Percentiles rank a stretch among this genome's conserved stretches.
Evolutionary conservation across 306 rosid genomes (phyloP).

Genomic region (Luffa aegyptiaca): DNA sequence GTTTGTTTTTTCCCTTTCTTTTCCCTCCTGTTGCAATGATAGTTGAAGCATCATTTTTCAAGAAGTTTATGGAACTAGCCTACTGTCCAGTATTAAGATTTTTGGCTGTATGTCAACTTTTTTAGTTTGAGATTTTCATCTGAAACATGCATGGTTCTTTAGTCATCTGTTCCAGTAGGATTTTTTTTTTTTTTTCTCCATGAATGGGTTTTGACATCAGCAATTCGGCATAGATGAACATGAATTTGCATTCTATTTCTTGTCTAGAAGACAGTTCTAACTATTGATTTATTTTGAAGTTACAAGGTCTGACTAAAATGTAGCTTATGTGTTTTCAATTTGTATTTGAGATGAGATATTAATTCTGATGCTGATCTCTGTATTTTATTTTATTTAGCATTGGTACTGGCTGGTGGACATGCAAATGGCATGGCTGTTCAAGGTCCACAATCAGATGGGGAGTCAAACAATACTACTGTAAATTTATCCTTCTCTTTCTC

Average conservation of each 20-base stretch:
- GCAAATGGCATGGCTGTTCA: constrained; percentile 55
- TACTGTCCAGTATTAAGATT: neutral
- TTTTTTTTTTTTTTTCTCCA: neutral
- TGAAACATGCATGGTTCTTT: neutral
- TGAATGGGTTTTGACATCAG: neutral
- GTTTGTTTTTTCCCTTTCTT: neutral
- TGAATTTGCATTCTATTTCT: neutral
- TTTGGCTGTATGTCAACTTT: neutral
- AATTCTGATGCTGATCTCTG: neutral
- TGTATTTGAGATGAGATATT: neutral
- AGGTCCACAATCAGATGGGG: constrained; percentile 77
- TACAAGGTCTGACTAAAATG: neutral
- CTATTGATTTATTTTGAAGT: neutral
- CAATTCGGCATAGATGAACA: neutral
- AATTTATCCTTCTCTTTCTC: constrained; percentile 23
- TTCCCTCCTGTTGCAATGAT: neutral
- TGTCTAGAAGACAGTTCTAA: neutral
- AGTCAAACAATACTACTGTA: constrained; percentile 81
- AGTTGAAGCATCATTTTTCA: neutral
- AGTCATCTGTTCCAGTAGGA: neutral
- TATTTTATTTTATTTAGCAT: constrained; percentile 37
- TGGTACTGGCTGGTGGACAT: constrained; percentile 89
- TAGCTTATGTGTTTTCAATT: neutral
- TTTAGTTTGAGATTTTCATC: neutral
- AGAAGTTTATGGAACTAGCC: neutral